These are phyloP conservation scores for Fusarium multiceps DNA, from an alignment of 2,329 filamentous ascomycete genomes.

Conservation along the genomic window DNA sequence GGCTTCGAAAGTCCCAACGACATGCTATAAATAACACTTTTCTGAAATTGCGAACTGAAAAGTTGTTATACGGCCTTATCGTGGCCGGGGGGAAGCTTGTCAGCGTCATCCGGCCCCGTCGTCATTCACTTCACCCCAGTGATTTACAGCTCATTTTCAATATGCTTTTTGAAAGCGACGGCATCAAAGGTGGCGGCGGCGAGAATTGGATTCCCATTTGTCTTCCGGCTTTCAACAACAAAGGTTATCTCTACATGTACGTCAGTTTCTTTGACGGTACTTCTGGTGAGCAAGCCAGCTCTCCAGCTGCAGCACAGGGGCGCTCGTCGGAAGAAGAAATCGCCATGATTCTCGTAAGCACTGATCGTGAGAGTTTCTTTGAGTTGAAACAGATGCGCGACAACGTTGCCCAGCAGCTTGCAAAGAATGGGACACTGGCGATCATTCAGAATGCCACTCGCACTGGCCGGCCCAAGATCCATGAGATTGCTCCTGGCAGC, in stretches of 20 bases:
- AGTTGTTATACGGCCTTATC: conserved; percentile 90
- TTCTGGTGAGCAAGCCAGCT: conserved; percentile 55
- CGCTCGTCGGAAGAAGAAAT: conserved; percentile 79
- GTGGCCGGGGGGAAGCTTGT: conserved; percentile 93
- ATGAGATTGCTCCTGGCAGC: conserved; percentile 82
- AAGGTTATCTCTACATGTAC: conserved; percentile 98
- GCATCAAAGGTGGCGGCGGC: conserved; percentile 87
- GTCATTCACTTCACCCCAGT: conserved; percentile 94
- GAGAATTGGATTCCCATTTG: conserved; percentile 99
- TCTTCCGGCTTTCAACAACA: conserved; percentile 95
- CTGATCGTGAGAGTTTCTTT: conserved; percentile 94
- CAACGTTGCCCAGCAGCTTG: conserved; percentile 73
- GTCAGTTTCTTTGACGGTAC: conserved; percentile 87
- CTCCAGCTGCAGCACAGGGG: conserved; percentile 69
- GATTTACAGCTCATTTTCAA: conserved; percentile 98
- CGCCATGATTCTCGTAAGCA: conserved; percentile 92
- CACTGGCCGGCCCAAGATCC: conserved; percentile 75
- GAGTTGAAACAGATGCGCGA: conserved; percentile 80
- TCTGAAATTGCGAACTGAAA: conserved; percentile 79
- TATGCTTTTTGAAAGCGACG: conserved; percentile 96
- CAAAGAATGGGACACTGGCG: conserved; percentile 78
- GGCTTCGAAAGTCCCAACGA: conserved; percentile 87
- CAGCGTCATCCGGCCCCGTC: conserved; percentile 92
- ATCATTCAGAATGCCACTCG: conserved; percentile 78
- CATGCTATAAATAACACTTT: conserved; percentile 88